phyloP scores from a whole-genome alignment of 2,329 filamentous ascomycete species.

The Aureobasidium sp. region DNA sequence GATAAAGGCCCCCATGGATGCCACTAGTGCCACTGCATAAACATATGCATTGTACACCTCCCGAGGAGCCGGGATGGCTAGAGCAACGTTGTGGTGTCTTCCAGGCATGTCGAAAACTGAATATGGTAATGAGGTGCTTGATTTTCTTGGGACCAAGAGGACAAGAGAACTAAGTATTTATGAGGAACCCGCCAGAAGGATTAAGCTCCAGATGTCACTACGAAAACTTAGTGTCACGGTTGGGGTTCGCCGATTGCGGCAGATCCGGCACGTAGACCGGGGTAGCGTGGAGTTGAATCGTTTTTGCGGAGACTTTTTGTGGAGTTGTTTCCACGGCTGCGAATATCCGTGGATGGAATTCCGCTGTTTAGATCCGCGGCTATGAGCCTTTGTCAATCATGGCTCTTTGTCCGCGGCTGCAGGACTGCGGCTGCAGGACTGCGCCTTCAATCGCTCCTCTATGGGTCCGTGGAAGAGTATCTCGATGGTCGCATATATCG shows the following conservation, averaged over 20 bases:
- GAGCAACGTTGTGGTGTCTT: constrained; percentile 6
- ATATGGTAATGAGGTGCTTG: not conserved
- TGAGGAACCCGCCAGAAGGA: not conserved
- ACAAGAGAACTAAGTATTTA: not conserved
- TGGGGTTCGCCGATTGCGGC: not conserved
- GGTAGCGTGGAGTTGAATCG: not conserved
- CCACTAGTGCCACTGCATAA: constrained; percentile 18
- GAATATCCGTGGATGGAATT: not conserved
- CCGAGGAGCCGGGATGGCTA: constrained; percentile 14
- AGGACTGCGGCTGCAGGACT: no score
- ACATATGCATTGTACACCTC: constrained; percentile 18
- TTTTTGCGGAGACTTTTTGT: not conserved
- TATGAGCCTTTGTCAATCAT: not conserved
- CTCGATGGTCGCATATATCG: not conserved
- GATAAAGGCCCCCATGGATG: constrained; percentile 20
- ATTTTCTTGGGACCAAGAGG: not conserved
- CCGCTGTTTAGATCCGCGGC: not conserved
- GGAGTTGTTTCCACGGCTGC: not conserved
- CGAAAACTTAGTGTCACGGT: not conserved
- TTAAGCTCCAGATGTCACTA: not conserved
- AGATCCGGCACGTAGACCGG: not conserved
- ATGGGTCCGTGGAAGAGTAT: not conserved
- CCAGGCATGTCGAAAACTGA: constrained; percentile 10
- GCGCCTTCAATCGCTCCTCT: no score
- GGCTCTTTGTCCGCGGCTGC: no score